Evolutionary conservation across 2,329 filamentous ascomycete genomes (phyloP).

Genomic region (Scedosporium boydii): DNA sequence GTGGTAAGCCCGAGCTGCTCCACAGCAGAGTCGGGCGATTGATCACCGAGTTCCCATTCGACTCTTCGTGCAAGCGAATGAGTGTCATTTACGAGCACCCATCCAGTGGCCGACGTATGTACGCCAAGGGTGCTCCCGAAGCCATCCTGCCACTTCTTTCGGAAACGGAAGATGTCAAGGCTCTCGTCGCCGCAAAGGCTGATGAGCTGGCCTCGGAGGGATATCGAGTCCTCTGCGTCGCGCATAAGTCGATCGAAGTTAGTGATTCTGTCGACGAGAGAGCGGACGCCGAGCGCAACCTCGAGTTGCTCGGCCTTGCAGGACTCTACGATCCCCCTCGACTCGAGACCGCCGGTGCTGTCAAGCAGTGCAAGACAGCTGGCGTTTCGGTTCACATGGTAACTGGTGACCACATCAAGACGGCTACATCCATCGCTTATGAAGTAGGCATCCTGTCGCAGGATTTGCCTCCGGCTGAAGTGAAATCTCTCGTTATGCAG

Average conservation of each 20-base stretch:
- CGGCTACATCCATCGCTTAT: constrained; percentile 54
- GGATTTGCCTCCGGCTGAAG: constrained; percentile 25
- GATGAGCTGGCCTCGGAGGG: constrained; percentile 52
- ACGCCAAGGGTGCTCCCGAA: constrained; percentile 50
- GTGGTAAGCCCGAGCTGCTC: constrained; percentile 32
- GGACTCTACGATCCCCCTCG: constrained; percentile 67
- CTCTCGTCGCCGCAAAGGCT: constrained; percentile 35
- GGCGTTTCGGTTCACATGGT: constrained; percentile 62
- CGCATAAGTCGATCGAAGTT: constrained; percentile 34
- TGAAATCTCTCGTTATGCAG: constrained; percentile 45
- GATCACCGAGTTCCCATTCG: constrained; percentile 61
- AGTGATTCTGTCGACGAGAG: constrained; percentile 35
- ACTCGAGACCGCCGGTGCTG: constrained; percentile 52
- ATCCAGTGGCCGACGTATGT: constrained; percentile 28
- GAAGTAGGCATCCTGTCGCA: constrained; percentile 51
- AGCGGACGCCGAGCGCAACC: constrained; percentile 41
- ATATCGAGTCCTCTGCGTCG: constrained; percentile 60
- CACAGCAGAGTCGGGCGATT: constrained; percentile 31
- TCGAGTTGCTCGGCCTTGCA: constrained; percentile 60
- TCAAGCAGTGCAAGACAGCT: constrained; percentile 47
- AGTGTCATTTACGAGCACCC: constrained; percentile 51
- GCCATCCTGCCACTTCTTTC: constrained; percentile 43
- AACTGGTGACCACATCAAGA: constrained; percentile 60
- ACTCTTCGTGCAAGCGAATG: constrained; percentile 67
- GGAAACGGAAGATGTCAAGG: constrained; percentile 35